Base-by-base conservation (phyloP, 2,329 filamentous ascomycete genomes). In the Clonostachys rosea region DNA sequence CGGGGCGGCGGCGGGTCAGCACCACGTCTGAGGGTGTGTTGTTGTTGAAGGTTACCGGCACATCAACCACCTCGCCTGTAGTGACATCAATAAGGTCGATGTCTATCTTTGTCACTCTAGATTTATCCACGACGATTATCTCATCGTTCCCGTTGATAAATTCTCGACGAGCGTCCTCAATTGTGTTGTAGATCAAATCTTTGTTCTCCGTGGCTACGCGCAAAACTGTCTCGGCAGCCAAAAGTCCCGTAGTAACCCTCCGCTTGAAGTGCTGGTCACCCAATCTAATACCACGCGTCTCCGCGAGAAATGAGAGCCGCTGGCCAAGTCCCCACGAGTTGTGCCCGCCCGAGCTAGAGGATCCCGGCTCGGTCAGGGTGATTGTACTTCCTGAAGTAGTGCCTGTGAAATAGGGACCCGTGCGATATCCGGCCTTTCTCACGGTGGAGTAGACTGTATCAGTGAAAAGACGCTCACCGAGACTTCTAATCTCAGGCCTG, bases 191-290 rank as follows among this genome's bases (percentile, higher is more conserved):
- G 13, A 51, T 41, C 9, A 37, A 33, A 20, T 46, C 41, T 12
- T 20, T 33, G 24, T 51, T 44, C 20, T 49, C 49, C 7, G 39
- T 40, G 11, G 49, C 45, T 5, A 42, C 37, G 42, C 46, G 35
- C 17, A 51, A 11, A 16, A 51, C 36, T 13, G 47, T 44, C 49
- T 49, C 41, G 10, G 40, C 20, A 34, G 44, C 46, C 11, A 45
- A 35, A 8, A 51, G 42, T 8, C 47, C 49, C 10, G 49, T 24
- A 4, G 44, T 39, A 3, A 48, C 47, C 10, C 49, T 46, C n/a
- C 49, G 47, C 18, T 51, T 47, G 36, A 51, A 51, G 17, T 51
- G 40, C 44, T 51, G 49, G 34, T 49, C 49, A 2, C 47, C 49
- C 17, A 47, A 42, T 5, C 47, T 36, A n/a, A 51, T 51, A 10